Evolutionary conservation across 208 protist genomes (phyloP).

Genomic region (Strigomonas galati): DNA sequence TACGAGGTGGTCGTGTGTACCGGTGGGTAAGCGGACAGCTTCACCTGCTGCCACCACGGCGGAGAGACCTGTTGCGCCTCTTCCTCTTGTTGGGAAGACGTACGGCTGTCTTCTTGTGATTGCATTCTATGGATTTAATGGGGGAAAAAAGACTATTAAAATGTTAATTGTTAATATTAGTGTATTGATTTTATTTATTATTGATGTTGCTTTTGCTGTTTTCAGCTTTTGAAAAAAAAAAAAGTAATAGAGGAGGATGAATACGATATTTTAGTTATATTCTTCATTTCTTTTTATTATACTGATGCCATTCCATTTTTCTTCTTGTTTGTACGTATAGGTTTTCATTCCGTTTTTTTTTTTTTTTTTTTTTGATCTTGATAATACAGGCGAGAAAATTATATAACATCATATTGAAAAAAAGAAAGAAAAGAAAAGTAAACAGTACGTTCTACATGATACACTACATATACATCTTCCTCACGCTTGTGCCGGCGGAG

Average conservation of each 20-base stretch:
- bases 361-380: background rate
- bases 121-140: background rate
- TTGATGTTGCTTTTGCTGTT: no score
- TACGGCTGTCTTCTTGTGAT: background rate
- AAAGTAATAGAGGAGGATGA: background rate
- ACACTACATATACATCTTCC: background rate
- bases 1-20: background rate
- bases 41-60: background rate
- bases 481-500: background rate
- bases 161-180: background rate
- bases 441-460: no score
- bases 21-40: background rate
- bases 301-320: no score
- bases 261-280: background rate
- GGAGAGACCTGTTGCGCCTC: background rate
- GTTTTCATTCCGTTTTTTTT: slow-evolving; percentile 1
- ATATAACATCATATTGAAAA: background rate
- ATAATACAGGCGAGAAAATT: background rate
- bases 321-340: background rate
- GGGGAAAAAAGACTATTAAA: background rate
- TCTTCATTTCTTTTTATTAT: no score
- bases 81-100: background rate
- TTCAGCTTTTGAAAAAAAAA: slow-evolving; percentile 1
- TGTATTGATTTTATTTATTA: background rate
- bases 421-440: background rate